phyloP scores from a whole-genome alignment of 208 protist genomes.

The Trypanosoma melophagium region DNA sequence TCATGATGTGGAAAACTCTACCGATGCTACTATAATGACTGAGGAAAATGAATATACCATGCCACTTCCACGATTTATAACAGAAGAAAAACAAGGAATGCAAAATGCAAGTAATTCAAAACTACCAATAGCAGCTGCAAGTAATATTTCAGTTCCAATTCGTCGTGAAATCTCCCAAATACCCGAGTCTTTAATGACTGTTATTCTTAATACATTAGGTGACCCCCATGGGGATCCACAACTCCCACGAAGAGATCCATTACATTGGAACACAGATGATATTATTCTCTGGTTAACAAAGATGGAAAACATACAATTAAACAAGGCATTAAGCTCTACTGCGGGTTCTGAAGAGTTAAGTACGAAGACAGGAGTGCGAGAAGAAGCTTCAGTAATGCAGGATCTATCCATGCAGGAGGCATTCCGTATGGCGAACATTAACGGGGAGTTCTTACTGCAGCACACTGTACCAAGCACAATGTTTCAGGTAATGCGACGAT shows the following conservation, averaged over 20 bases:
- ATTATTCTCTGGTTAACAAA: slow-evolving; percentile 51
- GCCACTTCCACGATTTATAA: slow-evolving; percentile 60
- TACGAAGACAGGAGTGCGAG: background rate
- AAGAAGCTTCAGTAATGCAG: slow-evolving; percentile 41
- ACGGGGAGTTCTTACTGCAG: slow-evolving; percentile 69
- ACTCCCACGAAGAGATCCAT: slow-evolving; percentile 58
- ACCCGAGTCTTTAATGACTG: slow-evolving; percentile 12
- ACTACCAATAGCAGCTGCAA: background rate
- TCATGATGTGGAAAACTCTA: slow-evolving; percentile 27
- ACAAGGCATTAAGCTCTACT: background rate
- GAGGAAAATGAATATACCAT: slow-evolving; percentile 35
- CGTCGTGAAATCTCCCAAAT: background rate
- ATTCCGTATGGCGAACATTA: slow-evolving; percentile 58
- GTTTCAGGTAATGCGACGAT: slow-evolving; percentile 79
- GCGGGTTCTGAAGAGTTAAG: background rate
- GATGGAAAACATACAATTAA: slow-evolving; percentile 33
- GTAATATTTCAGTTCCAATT: background rate
- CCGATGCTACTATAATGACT: background rate
- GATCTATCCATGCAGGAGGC: slow-evolving; percentile 60
- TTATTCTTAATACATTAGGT: slow-evolving; percentile 33
- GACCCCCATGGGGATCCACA: slow-evolving; percentile 42
- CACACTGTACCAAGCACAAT: slow-evolving; percentile 57
- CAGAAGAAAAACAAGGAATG: slow-evolving; percentile 1
- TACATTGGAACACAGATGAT: slow-evolving; percentile 65
- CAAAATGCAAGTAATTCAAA: background rate